Evolutionary conservation across 1,284 basidiomycete genomes (phyloP).

Genomic region (Athelia sp.): DNA sequence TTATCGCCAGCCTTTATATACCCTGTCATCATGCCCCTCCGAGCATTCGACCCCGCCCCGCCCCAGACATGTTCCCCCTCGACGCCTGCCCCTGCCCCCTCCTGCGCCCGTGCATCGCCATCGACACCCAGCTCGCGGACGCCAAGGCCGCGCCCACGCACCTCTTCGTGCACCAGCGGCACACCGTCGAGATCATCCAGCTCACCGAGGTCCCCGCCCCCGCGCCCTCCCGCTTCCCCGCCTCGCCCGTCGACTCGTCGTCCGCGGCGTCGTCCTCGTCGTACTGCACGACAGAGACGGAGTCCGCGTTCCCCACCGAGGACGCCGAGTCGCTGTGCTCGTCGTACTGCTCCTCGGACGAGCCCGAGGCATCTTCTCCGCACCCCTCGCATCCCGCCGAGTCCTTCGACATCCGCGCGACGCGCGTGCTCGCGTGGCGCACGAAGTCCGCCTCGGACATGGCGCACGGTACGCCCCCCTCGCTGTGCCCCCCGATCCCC

Average conservation of each 20-base stretch:
- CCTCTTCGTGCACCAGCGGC: slow-evolving; percentile 46
- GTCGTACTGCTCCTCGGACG: slow-evolving; percentile 67
- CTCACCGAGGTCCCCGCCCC: slow-evolving; percentile 65
- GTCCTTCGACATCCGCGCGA: slow-evolving; percentile 46
- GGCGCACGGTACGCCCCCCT: not conserved
- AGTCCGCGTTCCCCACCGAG: slow-evolving; percentile 15
- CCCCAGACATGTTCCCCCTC: slow-evolving; percentile 15
- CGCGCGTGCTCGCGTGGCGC: slow-evolving; percentile 60
- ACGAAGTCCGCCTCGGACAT: slow-evolving; percentile 19
- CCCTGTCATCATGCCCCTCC: slow-evolving; percentile 11
- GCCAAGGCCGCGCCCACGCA: slow-evolving; percentile 31
- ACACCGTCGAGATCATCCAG: slow-evolving; percentile 63
- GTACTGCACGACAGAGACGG: slow-evolving; percentile 19
- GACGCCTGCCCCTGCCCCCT: slow-evolving; percentile 13
- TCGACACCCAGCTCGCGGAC: slow-evolving; percentile 19
- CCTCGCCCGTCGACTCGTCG: slow-evolving; percentile 29
- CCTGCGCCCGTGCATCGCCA: slow-evolving; percentile 19
- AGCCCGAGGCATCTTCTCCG: slow-evolving; percentile 8
- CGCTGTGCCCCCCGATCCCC: not conserved
- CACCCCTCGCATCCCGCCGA: no score
- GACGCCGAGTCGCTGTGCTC: slow-evolving; percentile 42
- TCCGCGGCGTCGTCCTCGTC: slow-evolving; percentile 32
- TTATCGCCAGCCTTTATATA: not conserved
- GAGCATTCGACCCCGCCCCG: slow-evolving; percentile 17
- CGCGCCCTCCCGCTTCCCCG: slow-evolving; percentile 42